Base-by-base conservation (phyloP, 768 basidiomycete genomes). In the Sarcodon sp. region DNA sequence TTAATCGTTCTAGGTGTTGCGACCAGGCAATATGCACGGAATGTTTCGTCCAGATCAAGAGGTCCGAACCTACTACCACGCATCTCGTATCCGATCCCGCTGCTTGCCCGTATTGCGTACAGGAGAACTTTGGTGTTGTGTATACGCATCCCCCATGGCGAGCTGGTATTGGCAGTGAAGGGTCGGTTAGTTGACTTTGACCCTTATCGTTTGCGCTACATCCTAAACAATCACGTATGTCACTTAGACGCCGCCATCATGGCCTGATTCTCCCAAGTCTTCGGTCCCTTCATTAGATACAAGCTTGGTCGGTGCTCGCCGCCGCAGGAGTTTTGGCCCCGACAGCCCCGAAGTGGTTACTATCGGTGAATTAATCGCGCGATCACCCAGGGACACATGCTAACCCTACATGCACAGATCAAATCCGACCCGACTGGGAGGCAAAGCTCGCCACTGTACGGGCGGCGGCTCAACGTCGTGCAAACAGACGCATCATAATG, bases 1-100 rank as follows among this genome's bases (percentile, higher is more conserved):
- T 97, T 66, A 97, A 98, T 61, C 84, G 83, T 57, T 97, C 96
- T 35, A 78, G 96, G 60, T 99, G 96, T 63, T 99, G 96, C 63
- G 93, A 94, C 71, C 96, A 99, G 56, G 84, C 88, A 16, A 94
- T 99, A 52, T 99, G 96, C 62, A 97, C 96, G 35, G 96, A 99
- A 66, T 99, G 96, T 62, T 98, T 99, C 59, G 91, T 97, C 16
- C 94, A 97, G 67, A 98, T 99, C 68, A 98, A 97, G 70, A 85
- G 96, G 47, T 79, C 77, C 34, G 96, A 99, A 53, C 91, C 96
- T 6, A 94, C 91, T 0, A 73, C 90, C 6, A 97, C 92, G 0
- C 93, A 98, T 65, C 72, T 97, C 51, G 90, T 92, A 46, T 94
- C 92, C 7, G 96, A 99, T 58, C 91, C 92, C 2, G 92, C 94